A percentile compares a stretch with the other conserved stretches of the same genome.
phyloP scores from a whole-genome alignment of 139 green algal species.

The Diplosphaera chodatii region DNA sequence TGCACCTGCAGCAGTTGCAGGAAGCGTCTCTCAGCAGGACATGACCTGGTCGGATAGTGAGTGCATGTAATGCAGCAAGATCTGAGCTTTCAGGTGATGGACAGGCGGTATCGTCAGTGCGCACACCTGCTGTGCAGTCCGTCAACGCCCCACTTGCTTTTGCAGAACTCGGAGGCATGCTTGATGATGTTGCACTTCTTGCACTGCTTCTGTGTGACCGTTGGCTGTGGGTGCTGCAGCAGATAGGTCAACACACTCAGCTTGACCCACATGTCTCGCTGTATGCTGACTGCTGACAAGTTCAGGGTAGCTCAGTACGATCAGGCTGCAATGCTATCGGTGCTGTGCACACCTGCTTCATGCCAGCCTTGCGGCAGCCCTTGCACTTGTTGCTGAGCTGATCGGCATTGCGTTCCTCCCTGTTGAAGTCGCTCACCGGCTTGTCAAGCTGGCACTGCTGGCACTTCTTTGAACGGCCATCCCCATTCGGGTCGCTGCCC shows the following conservation, averaged over 20 bases:
- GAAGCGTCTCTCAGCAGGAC: too few relatives aligned
- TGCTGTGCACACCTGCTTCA: not conserved
- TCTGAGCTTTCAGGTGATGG: too few relatives aligned
- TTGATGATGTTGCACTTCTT: not conserved
- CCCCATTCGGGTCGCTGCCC: too few relatives aligned
- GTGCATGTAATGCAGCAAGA: too few relatives aligned
- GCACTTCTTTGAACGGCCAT: not conserved
- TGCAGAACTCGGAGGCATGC: not conserved
- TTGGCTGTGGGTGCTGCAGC: not conserved
- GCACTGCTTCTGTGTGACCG: not conserved
- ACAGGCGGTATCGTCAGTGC: too few relatives aligned
- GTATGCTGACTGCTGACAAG: too few relatives aligned
- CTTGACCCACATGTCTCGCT: too few relatives aligned
- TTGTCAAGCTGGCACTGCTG: not conserved
- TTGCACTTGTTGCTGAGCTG: conserved; percentile 2
- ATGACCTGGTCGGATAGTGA: too few relatives aligned
- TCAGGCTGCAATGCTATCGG: too few relatives aligned
- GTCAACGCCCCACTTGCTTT: not conserved
- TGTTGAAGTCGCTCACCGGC: not conserved
- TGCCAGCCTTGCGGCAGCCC: not conserved
- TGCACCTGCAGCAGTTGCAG: too few relatives aligned
- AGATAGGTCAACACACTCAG: not conserved
- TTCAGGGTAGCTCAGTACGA: too few relatives aligned
- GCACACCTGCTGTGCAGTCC: not conserved
- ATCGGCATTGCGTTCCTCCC: not conserved